Evolutionary conservation across 129 eudicot species (phyloP).

Genomic region (Heracleum sosnowskyi): DNA sequence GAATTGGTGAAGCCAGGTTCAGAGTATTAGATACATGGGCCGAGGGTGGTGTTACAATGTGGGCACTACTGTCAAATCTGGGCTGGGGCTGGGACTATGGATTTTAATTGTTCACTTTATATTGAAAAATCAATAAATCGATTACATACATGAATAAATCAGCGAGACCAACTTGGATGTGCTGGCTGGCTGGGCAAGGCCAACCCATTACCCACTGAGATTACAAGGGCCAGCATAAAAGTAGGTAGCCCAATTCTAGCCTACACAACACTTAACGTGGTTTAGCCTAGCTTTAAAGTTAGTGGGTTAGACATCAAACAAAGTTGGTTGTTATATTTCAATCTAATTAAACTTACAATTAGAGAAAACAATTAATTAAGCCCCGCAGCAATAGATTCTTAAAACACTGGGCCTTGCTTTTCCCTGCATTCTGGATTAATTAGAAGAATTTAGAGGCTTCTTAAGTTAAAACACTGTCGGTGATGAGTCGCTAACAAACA

Average conservation of each 20-base stretch:
- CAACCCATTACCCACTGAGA: not conserved
- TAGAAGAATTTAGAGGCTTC: not conserved
- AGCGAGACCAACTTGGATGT: too few relatives aligned
- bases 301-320: not conserved
- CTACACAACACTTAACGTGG: not conserved
- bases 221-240: not conserved
- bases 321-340: not conserved
- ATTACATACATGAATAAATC: too few relatives aligned
- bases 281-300: not conserved
- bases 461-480: not conserved
- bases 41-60: not conserved
- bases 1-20: too few relatives aligned
- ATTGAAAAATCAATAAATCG: too few relatives aligned
- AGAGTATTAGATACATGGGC: not conserved
- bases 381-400: not conserved
- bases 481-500: conserved; percentile 1
- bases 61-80: not conserved
- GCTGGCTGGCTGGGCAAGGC: conserved; percentile 9
- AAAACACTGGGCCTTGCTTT: not conserved
- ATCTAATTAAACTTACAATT: not conserved
- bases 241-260: not conserved
- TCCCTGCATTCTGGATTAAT: too few relatives aligned
- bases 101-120: too few relatives aligned
- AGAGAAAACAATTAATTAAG: too few relatives aligned
- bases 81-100: not conserved